phyloP scores from a whole-genome alignment of 352 stramenopile species.

The Phytophthora chlamydospora region DNA sequence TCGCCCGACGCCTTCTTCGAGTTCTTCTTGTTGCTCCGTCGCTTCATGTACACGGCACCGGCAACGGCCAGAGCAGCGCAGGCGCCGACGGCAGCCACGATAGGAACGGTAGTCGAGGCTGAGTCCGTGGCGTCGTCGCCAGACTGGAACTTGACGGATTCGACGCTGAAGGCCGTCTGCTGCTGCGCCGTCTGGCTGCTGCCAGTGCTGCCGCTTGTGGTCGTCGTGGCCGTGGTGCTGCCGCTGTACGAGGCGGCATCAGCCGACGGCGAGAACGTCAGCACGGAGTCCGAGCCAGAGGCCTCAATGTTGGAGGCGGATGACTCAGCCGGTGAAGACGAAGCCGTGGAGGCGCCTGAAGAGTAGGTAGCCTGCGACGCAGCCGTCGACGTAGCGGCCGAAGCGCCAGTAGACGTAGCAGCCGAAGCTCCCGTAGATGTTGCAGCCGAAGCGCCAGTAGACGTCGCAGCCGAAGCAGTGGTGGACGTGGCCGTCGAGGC shows the following conservation, averaged over 20 bases:
- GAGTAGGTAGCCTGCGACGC: constrained; percentile 12
- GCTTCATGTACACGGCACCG: constrained; percentile 69
- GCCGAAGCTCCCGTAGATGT: not conserved
- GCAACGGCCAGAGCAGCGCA: constrained; percentile 57
- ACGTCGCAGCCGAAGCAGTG: not conserved
- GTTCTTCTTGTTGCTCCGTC: constrained; percentile 59
- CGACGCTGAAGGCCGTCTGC: constrained; percentile 38
- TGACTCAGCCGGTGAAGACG: constrained; percentile 14
- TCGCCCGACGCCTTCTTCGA: constrained; percentile 43
- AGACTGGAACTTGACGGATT: constrained; percentile 48
- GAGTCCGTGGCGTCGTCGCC: constrained; percentile 22
- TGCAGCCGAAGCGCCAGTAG: not conserved
- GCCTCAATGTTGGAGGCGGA: constrained; percentile 11
- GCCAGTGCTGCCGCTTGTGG: constrained; percentile 12
- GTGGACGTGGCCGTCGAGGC: constrained; percentile 9
- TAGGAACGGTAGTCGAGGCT: constrained; percentile 9
- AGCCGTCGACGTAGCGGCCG: constrained; percentile 10
- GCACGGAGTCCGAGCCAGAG: constrained; percentile 20
- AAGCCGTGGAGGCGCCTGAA: constrained; percentile 13
- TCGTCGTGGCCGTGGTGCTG: constrained; percentile 38
- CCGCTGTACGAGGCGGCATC: constrained; percentile 28
- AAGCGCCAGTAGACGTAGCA: not conserved
- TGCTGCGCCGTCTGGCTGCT: constrained; percentile 13
- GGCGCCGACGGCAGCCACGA: constrained; percentile 40
- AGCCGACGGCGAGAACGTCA: constrained; percentile 48